Evolutionary conservation across 2,329 filamentous ascomycete species (phyloP).

Genomic region (Pyrenophora graminea): DNA sequence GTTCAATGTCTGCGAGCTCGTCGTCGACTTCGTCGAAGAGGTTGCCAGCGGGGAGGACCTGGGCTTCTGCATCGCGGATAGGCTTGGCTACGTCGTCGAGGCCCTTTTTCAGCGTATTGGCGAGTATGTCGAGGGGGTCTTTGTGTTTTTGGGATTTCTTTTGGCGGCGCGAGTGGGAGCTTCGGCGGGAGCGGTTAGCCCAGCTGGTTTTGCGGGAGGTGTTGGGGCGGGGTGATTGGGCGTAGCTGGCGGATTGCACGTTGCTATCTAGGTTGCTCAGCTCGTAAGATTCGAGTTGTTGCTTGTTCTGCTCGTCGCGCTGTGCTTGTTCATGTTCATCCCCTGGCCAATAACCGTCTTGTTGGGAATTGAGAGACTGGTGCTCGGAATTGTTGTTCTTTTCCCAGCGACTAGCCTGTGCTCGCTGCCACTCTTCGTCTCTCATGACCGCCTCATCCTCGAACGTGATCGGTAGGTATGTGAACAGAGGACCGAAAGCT

Average conservation of each 20-base stretch:
- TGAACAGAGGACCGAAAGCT: conserved; percentile 82
- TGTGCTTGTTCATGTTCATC: conserved; percentile 42
- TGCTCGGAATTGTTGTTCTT: conserved; percentile 55
- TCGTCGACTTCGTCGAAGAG: conserved; percentile 87
- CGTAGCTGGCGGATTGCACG: conserved; percentile 1
- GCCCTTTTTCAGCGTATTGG: conserved; percentile 31
- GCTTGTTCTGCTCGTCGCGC: conserved; percentile 31
- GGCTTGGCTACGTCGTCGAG: conserved; percentile 38
- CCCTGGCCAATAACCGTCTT: conserved; percentile 34
- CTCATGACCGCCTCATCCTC: conserved; percentile 94
- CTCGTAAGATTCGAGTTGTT: conserved; percentile 31
- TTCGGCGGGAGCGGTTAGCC: conserved; percentile 35
- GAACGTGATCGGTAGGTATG: conserved; percentile 89
- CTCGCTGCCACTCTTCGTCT: conserved; percentile 83
- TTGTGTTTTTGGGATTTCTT: conserved; percentile 29
- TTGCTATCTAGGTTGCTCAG: conserved; percentile 33
- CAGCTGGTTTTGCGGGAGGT: conserved; percentile 30
- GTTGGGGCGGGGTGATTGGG: conserved; percentile 20
- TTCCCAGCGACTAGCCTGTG: conserved; percentile 72
- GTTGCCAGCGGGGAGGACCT: conserved; percentile 70
- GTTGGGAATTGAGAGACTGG: conserved; percentile 43
- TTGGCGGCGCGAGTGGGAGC: conserved; percentile 20
- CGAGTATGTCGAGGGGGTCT: conserved; percentile 35
- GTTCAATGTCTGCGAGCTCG: conserved; percentile 91
- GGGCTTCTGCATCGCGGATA: conserved; percentile 46